Percentiles rank a stretch among this genome's conserved stretches.
Evolutionary conservation across 495 filamentous ascomycete genomes (phyloP).

Genomic region (Neurospora africana): DNA sequence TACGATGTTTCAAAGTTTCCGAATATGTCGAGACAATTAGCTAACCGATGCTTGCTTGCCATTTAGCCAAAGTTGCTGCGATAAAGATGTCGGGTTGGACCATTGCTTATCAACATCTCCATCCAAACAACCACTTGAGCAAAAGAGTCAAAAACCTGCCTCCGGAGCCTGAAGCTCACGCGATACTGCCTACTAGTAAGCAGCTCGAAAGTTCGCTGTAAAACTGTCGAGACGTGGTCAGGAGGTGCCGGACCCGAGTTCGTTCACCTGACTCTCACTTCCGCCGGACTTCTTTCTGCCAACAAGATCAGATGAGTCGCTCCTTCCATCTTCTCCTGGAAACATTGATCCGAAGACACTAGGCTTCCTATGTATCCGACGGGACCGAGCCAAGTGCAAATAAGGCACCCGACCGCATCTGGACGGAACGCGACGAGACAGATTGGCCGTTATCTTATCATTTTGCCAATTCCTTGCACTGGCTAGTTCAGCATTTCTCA

Average conservation of each 20-base stretch:
- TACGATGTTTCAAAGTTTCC: background rate
- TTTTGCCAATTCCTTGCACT: background rate
- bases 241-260: background rate
- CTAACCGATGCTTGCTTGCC: background rate
- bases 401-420: background rate
- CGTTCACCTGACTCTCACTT: background rate
- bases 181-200: background rate
- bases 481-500: background rate
- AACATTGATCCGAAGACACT: background rate
- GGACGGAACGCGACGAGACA: too few species aligned
- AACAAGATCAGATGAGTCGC: background rate
- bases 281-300: background rate
- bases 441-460: background rate
- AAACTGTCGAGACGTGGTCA: background rate
- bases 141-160: background rate
- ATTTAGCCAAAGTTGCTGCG: background rate
- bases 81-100: background rate
- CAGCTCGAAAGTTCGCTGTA: background rate
- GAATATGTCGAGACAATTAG: background rate
- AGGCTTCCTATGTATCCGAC: background rate
- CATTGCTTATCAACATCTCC: background rate
- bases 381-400: background rate
- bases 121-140: background rate
- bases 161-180: background rate
- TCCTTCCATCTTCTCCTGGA: background rate